phyloP scores from a whole-genome alignment of 2,329 filamentous ascomycete genomes.

The Colletotrichum eremochloae region DNA sequence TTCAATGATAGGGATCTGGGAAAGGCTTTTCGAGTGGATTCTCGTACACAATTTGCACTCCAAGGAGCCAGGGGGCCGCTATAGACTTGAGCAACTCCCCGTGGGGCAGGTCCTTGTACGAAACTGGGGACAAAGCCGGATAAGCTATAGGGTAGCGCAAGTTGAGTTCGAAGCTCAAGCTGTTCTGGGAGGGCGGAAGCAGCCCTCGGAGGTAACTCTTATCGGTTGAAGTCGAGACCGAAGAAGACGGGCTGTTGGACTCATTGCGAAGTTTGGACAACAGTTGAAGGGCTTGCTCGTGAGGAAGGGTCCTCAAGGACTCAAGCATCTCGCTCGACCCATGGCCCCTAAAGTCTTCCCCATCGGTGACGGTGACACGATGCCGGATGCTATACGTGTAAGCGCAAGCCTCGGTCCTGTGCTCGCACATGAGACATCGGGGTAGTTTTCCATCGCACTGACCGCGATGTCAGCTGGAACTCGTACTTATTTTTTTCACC shows the following conservation, averaged over 20 bases:
- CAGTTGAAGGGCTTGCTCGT: conserved; percentile 9
- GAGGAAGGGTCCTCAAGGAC: conserved; percentile 19
- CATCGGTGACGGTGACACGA: conserved; percentile 17
- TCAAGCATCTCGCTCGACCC: conserved; percentile 20
- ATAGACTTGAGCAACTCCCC: conserved; percentile 12
- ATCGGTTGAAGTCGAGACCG: background rate
- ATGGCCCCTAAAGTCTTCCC: background rate
- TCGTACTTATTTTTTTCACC: too few relatives aligned
- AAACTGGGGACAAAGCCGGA: conserved; percentile 4
- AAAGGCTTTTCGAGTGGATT: background rate
- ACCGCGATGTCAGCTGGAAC: background rate
- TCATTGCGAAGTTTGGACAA: conserved; percentile 2
- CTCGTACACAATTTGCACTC: conserved; percentile 3
- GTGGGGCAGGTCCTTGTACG: conserved; percentile 3
- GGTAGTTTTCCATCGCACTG: conserved; percentile 31
- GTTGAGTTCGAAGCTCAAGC: conserved; percentile 17
- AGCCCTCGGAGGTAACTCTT: background rate
- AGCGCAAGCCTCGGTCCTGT: conserved; percentile 9
- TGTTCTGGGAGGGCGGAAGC: conserved; percentile 26
- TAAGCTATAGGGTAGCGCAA: conserved; percentile 20
- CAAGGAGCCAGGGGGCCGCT: background rate
- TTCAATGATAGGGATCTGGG: background rate
- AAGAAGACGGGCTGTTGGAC: background rate
- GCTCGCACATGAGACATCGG: conserved; percentile 30
- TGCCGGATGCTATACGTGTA: conserved; percentile 33